A percentile compares a stretch with the other conserved stretches of the same genome.
These are phyloP conservation scores for Aspergillus affinis DNA, from an alignment of 495 filamentous ascomycete species.

Conservation along the genomic window DNA sequence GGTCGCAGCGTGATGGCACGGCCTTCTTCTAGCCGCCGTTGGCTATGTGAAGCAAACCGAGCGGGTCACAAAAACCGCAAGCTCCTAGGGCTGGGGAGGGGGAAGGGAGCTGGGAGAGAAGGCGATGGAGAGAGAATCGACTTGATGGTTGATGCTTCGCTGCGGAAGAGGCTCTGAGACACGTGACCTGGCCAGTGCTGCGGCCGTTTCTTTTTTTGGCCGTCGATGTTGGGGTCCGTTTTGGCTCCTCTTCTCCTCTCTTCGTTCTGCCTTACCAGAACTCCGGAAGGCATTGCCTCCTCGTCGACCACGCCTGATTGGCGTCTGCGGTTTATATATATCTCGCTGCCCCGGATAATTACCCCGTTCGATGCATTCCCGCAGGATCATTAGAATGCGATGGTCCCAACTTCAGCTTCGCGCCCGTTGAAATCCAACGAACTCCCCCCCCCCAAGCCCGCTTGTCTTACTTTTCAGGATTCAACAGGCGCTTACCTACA, in stretches of 20 bases:
- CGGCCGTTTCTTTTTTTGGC: neutral
- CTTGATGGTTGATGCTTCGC: neutral
- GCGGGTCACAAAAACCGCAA: conserved; percentile 5
- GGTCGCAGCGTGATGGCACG: conserved; percentile 16
- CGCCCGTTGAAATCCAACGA: neutral
- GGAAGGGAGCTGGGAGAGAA: neutral
- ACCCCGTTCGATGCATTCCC: neutral
- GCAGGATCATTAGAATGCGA: neutral
- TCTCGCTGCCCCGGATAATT: neutral
- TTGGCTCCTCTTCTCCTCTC: neutral
- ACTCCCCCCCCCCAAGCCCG: neutral
- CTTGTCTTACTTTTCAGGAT: neutral
- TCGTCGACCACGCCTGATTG: neutral
- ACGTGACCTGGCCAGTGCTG: neutral
- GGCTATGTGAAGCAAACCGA: conserved; percentile 17
- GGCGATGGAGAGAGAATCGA: neutral
- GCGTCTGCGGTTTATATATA: neutral
- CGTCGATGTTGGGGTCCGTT: neutral
- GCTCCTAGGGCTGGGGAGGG: neutral
- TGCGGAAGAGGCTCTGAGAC: neutral
- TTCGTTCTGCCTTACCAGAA: neutral
- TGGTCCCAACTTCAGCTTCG: neutral
- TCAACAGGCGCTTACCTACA: neutral
- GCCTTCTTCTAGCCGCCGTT: conserved; percentile 35
- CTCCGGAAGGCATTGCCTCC: neutral